Conservation (phyloP, 305 asterid genomes). For the Plantago rigida region DNA sequence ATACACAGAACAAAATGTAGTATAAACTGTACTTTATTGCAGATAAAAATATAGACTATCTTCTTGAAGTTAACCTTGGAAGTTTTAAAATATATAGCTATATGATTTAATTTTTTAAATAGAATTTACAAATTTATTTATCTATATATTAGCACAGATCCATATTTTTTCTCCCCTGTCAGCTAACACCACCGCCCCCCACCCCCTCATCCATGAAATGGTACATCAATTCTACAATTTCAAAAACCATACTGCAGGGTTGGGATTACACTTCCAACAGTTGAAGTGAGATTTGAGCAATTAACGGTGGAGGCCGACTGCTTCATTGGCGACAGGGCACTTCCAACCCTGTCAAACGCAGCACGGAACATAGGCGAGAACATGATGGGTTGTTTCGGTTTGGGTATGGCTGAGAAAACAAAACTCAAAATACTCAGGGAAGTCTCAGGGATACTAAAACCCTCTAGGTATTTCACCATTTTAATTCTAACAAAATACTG, state of each 20-base stretch:
- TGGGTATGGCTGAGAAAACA: conserved; percentile 13
- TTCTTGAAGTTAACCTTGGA: too few relatives aligned
- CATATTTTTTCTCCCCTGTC: too few relatives aligned
- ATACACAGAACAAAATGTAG: too few relatives aligned
- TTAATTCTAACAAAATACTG: background rate
- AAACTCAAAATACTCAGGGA: conserved; percentile 47
- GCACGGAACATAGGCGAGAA: conserved; percentile 44
- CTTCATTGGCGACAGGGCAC: conserved; percentile 44
- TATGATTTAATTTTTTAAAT: too few relatives aligned
- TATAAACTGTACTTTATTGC: too few relatives aligned
- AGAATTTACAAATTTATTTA: too few relatives aligned
- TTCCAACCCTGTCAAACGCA: conserved; percentile 52
- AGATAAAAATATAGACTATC: too few relatives aligned
- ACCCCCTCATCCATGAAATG: too few relatives aligned
- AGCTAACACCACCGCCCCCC: too few relatives aligned
- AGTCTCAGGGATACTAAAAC: conserved; percentile 63
- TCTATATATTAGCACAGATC: too few relatives aligned
- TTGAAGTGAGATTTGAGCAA: conserved; percentile 68
- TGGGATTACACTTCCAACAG: conserved; percentile 62
- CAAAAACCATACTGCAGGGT: conserved; percentile 38
- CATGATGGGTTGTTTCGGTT: background rate
- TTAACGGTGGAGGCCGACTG: conserved; percentile 57
- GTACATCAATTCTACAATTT: background rate
- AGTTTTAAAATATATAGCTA: too few relatives aligned
- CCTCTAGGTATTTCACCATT: conserved; percentile 34